Evolutionary conservation across 345 rosid species (phyloP).

Genomic region (Pistacia atlantica): DNA sequence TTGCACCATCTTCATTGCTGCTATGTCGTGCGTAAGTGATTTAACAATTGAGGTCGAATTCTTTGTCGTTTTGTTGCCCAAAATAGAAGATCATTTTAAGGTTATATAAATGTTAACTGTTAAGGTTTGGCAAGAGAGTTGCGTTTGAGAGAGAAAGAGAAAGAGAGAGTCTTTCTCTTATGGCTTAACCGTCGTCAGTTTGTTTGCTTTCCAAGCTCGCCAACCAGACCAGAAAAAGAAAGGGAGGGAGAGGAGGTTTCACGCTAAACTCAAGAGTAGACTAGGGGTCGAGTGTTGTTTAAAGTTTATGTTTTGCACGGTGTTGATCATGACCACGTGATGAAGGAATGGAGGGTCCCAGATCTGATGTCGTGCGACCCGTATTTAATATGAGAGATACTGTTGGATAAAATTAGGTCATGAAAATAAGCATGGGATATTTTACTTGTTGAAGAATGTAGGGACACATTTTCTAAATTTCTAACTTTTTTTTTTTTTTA

Average conservation of each 20-base stretch:
- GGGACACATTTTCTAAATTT: too few species aligned
- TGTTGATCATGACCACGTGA: neutral
- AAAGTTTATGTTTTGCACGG: neutral
- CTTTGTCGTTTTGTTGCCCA: slow-evolving; percentile 23
- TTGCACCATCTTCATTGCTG: slow-evolving; percentile 45
- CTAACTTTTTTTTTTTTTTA: too few species aligned
- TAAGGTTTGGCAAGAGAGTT: neutral
- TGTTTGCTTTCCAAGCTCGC: slow-evolving; percentile 61
- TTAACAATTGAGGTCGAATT: slow-evolving; percentile 4
- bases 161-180: neutral
- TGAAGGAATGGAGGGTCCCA: neutral
- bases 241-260: slow-evolving; percentile 16
- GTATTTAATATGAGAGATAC: neutral
- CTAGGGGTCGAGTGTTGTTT: neutral
- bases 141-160: too few species aligned
- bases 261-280: neutral
- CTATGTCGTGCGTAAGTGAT: neutral
- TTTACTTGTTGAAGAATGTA: neutral
- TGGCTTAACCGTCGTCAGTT: slow-evolving; percentile 61
- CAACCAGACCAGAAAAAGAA: slow-evolving; percentile 40
- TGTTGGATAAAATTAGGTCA: neutral
- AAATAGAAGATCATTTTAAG: slow-evolving; percentile 34
- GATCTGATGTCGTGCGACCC: neutral
- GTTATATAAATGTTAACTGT: slow-evolving; percentile 15
- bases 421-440: neutral